phyloP scores from a whole-genome alignment of 148 eudicot species.

The Chenopodium album region DNA sequence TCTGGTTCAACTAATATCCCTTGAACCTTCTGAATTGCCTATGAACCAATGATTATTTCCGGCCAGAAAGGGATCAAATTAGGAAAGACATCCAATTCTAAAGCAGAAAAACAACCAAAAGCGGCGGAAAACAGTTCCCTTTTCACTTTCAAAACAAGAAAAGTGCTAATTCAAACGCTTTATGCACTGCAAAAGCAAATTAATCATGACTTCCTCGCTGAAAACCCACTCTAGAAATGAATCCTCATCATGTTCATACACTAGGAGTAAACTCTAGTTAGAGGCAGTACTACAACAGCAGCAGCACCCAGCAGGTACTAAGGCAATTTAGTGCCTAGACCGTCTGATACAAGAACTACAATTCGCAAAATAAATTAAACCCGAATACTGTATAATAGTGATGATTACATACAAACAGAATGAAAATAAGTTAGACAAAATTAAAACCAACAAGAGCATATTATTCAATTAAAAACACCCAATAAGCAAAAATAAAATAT shows the following conservation, averaged over 20 bases:
- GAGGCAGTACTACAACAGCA: not conserved
- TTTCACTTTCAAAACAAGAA: constrained; percentile 1
- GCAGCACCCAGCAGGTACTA: not conserved
- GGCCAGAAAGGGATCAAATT: not conserved
- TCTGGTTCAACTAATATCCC: not conserved
- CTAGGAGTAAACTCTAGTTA: not conserved
- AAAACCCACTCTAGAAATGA: not conserved
- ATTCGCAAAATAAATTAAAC: not conserved
- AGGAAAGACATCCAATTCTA: not conserved
- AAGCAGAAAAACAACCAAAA: not conserved
- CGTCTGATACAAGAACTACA: not conserved
- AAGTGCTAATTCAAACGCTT: constrained; percentile 4
- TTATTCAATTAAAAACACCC: not conserved
- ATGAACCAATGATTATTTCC: not conserved
- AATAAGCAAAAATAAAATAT: not conserved
- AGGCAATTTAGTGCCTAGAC: not conserved
- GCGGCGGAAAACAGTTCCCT: not conserved
- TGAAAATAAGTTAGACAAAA: not conserved
- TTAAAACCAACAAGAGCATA: no score
- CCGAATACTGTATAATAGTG: not conserved
- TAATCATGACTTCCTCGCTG: not conserved
- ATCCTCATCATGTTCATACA: constrained; percentile 16
- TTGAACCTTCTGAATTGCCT: not conserved
- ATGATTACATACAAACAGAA: not conserved
- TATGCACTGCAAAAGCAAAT: constrained; percentile 17